Base-by-base conservation (phyloP, 2,329 filamentous ascomycete species). In the Colletotrichum trifolii region DNA sequence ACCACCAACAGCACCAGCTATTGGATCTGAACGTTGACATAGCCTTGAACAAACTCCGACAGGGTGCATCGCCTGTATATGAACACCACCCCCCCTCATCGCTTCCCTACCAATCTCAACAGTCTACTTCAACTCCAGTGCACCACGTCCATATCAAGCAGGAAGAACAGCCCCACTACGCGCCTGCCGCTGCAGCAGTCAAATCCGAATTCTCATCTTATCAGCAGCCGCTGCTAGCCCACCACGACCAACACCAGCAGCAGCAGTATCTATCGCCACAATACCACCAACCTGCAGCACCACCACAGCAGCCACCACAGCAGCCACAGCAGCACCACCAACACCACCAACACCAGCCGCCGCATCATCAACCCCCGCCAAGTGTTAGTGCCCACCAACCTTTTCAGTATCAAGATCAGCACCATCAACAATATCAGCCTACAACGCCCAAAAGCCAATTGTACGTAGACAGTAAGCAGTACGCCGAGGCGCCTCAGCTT, bases 221-320 rank as follows among this genome's bases (percentile, higher is more conserved):
- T 59, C 64, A 64, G 60, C 60, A 54, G 60, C 54, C 60, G 47
- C 60, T 55, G 49, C 73, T 72, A 65, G 70, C 74, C 69, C 72
- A 73, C 69, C 71, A 67, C 58, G 74, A 75, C 74, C 72, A 72
- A 69, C 69, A 73, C 71, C 69, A 72, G 61, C 66, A 61, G 57
- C 67, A 59, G 61, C 69, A 70, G 63, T 67, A 64, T 70, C 66
- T 54, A 5, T 56, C 52, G n/a, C 65, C 61, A 8, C 56, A 64
- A 61, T 71, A 70, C 40, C 72, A 72, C 47, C 67, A 69, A 15
- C 52, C 50, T 39, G 49, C 50, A 40, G 56, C 56, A 62, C 68
- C 68, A 67, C 55, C 35, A 33, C 63, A 60, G 60, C 55, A 54
- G 58, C 48, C 17, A 10, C 43, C 17, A 8, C 69, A 67, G 56